Evolutionary conservation across 768 basidiomycete species (phyloP), one percentile per base, ranked within the genome.

Genomic region (Termitomyces sp.): DNA sequence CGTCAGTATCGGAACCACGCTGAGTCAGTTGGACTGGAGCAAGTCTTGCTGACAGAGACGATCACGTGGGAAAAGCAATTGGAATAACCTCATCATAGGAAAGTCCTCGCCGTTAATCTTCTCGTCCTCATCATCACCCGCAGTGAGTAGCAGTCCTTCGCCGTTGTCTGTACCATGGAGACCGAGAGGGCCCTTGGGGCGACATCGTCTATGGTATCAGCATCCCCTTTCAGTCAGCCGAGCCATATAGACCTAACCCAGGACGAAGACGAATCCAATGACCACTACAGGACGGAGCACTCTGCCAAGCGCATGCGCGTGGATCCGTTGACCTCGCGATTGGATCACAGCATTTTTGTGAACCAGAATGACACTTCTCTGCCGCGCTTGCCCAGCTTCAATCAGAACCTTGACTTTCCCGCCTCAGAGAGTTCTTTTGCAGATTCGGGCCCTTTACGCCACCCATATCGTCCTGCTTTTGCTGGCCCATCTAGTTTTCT

Each of bases 231-330:
- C 56, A 52, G 31, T 20, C 58, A 59, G 27, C 41, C 51, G 31
- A 57, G 43, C 36, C 62, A 61, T 41, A 89, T 89, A 67, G 88
- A 89, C 75, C 77, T 89, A 57, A 89, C 86, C 23, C 72, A 75
- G 57, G 87, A 86, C 70, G 86, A 88, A 68, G 85, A 86, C 63
- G 81, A 81, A 62, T 68, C 73, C 63, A 73, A 74, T 56, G 67
- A 65, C 59, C 60, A 70, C 59, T 64, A 70, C 60, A 64, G 67
- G 56, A 59, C 65, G 29, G 54, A 68, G 22, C 64, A 72, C 66
- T 67, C 63, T 56, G 64, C 73, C 56, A 81, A 80, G 67, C 75
- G 77, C 52, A 67, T 68, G 39, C 74, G 77, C 52, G 70, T 71
- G 40, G 77, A 78, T 25, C 32, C 56, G 13, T 56, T 63, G 2